phyloP scores from a whole-genome alignment of 2,329 filamentous ascomycete genomes.

The Herpotrichia juniperi region DNA sequence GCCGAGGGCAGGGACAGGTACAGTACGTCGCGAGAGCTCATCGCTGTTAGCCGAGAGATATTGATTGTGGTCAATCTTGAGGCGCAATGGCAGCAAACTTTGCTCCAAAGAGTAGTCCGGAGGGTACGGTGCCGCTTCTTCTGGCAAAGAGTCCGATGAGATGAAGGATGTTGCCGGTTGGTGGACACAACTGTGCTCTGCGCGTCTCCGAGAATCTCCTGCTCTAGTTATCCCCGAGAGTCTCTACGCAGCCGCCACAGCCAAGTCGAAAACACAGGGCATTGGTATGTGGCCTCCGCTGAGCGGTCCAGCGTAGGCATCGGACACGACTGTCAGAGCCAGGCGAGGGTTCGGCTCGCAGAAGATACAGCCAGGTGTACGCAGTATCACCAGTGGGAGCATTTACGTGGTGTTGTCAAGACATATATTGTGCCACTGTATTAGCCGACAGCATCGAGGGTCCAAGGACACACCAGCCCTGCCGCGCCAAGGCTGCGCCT shows the following conservation, averaged over 20 bases:
- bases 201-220: background rate
- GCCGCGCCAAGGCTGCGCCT: slow-evolving; percentile 33
- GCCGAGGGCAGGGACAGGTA: slow-evolving; percentile 37
- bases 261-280: slow-evolving; percentile 24
- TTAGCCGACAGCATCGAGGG: slow-evolving; percentile 38
- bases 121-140: slow-evolving; percentile 20
- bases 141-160: slow-evolving; percentile 32
- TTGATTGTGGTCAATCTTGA: slow-evolving; percentile 38
- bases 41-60: slow-evolving; percentile 33
- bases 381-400: slow-evolving; percentile 16
- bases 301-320: slow-evolving; percentile 12
- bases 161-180: slow-evolving; percentile 6
- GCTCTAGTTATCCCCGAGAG: background rate
- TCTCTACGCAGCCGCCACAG: slow-evolving; percentile 9
- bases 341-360: slow-evolving; percentile 9
- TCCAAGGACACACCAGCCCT: slow-evolving; percentile 28
- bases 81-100: slow-evolving; percentile 22
- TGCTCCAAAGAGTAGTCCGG: slow-evolving; percentile 14
- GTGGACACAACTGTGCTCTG: background rate
- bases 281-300: slow-evolving; percentile 9
- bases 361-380: slow-evolving; percentile 8
- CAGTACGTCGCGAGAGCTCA: no score
- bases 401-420: slow-evolving; percentile 17
- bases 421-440: slow-evolving; percentile 32
- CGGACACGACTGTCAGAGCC: slow-evolving; percentile 1